Evolutionary conservation across 495 filamentous ascomycete species (phyloP).

Genomic region (Cryomyces minteri): DNA sequence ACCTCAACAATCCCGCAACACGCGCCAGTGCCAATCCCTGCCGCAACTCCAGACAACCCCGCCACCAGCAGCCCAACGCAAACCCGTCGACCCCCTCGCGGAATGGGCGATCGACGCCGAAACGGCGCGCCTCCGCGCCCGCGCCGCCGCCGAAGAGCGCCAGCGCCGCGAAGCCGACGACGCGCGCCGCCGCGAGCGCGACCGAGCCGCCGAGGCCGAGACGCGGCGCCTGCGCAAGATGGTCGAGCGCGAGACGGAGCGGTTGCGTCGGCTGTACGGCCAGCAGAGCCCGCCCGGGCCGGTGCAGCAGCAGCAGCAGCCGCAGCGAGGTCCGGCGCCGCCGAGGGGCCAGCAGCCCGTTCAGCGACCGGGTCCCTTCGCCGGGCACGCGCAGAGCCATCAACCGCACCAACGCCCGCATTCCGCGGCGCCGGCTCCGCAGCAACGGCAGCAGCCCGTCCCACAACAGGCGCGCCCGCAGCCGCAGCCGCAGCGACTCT

Average conservation of each 20-base stretch:
- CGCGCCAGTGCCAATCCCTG: constrained; percentile 9
- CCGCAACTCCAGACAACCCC: constrained; percentile 12
- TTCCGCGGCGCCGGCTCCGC: background rate
- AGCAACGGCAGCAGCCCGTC: background rate
- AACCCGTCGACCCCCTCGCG: constrained; percentile 29
- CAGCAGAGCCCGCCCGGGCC: constrained; percentile 21
- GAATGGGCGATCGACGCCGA: constrained; percentile 45
- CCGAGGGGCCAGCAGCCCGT: constrained; percentile 3
- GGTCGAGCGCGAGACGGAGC: constrained; percentile 70
- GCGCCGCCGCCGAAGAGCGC: constrained; percentile 31
- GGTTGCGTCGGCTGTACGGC: constrained; percentile 57
- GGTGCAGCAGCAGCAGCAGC: constrained; percentile 16
- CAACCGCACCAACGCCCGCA: background rate
- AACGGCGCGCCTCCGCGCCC: constrained; percentile 38
- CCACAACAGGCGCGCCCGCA: background rate
- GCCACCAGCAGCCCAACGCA: constrained; percentile 9
- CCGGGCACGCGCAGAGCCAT: background rate
- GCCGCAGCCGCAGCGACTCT: background rate
- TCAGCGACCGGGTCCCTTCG: background rate
- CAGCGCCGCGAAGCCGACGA: background rate
- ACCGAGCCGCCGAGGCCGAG: constrained; percentile 37
- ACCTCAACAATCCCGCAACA: constrained; percentile 4
- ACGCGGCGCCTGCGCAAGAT: constrained; percentile 54
- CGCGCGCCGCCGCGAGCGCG: constrained; percentile 24
- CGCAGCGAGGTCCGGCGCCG: constrained; percentile 15